These are phyloP conservation scores for Ceratocystis smalleyi DNA, from an alignment of 2,329 filamentous ascomycete genomes.

Conservation along the genomic window DNA sequence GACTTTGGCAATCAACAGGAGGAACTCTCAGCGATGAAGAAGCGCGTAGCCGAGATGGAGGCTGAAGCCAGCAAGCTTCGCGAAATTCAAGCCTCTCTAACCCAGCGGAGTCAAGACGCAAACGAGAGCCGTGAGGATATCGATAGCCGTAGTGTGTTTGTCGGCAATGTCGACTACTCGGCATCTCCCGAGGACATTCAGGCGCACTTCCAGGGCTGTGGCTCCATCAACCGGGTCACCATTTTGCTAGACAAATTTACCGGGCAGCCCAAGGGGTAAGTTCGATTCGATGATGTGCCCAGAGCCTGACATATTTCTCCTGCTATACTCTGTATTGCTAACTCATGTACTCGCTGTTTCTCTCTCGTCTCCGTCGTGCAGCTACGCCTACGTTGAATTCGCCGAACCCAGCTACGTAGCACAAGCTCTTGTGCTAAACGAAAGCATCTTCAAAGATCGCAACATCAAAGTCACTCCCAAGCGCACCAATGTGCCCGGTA, in stretches of 20 bases:
- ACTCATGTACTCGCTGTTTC: not conserved
- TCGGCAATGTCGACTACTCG: slow-evolving; percentile 96
- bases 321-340: not conserved
- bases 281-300: slow-evolving; percentile 1
- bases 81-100: slow-evolving; percentile 74
- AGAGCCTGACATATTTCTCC: not conserved
- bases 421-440: slow-evolving; percentile 86
- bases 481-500: slow-evolving; percentile 88
- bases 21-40: slow-evolving; percentile 80
- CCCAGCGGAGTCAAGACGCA: slow-evolving; percentile 68
- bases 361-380: slow-evolving; percentile 27
- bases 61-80: slow-evolving; percentile 73
- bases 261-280: slow-evolving; percentile 96
- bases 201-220: slow-evolving; percentile 93
- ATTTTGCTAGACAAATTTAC: slow-evolving; percentile 97
- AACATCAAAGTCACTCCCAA: slow-evolving; percentile 93
- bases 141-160: slow-evolving; percentile 89
- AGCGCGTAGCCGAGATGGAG: slow-evolving; percentile 76
- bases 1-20: slow-evolving; percentile 31
- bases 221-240: slow-evolving; percentile 93
- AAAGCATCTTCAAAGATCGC: slow-evolving; percentile 86
- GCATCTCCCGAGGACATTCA: slow-evolving; percentile 96
- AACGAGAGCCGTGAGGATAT: slow-evolving; percentile 92
- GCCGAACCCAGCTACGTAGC: slow-evolving; percentile 84
- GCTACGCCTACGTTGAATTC: slow-evolving; percentile 98